Percentiles rank a stretch among this genome's conserved stretches.
phyloP scores from a whole-genome alignment of 202 grass and related monocot species.

The Setaria italica region DNA sequence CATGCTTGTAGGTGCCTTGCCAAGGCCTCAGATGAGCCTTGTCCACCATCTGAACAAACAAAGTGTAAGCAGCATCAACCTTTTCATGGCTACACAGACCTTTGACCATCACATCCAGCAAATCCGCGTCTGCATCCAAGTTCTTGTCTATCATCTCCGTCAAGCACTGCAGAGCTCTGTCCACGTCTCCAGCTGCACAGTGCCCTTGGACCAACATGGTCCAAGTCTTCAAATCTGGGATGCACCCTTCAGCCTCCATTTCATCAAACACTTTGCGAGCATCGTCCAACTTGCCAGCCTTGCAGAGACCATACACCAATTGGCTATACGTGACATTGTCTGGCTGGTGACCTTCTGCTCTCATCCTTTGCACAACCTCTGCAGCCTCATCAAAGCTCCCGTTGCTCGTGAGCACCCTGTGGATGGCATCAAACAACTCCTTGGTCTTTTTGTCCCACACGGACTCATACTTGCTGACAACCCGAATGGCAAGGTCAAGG shows the following conservation, averaged over 20 bases:
- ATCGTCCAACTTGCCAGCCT: slow-evolving; percentile 61
- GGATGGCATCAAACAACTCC: slow-evolving; percentile 71
- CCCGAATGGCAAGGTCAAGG: slow-evolving; percentile 69
- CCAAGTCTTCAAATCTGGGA: slow-evolving; percentile 93
- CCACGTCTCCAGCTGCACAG: slow-evolving; percentile 65
- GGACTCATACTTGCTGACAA: slow-evolving; percentile 70
- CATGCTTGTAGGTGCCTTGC: slow-evolving; percentile 66
- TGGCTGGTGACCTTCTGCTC: slow-evolving; percentile 59
- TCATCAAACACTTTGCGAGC: slow-evolving; percentile 72
- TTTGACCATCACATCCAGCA: slow-evolving; percentile 79
- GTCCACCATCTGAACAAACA: slow-evolving; percentile 84
- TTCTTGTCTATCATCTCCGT: slow-evolving; percentile 74
- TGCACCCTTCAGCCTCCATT: slow-evolving; percentile 62
- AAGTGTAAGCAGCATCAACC: slow-evolving; percentile 54
- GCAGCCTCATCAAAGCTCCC: slow-evolving; percentile 72
- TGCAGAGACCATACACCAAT: slow-evolving; percentile 80
- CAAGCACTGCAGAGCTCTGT: slow-evolving; percentile 64
- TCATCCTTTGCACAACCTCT: slow-evolving; percentile 67
- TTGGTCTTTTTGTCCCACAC: slow-evolving; percentile 65
- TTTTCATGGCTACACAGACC: slow-evolving; percentile 60
- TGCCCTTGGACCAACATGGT: slow-evolving; percentile 88
- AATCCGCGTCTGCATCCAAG: slow-evolving; percentile 59
- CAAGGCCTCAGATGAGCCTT: slow-evolving; percentile 60
- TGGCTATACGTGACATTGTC: slow-evolving; percentile 93
- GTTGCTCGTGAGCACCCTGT: slow-evolving; percentile 73